These are phyloP conservation scores for Cyclotella kingstonii DNA, from an alignment of 108 stramenopile species.

Conservation along the genomic window DNA sequence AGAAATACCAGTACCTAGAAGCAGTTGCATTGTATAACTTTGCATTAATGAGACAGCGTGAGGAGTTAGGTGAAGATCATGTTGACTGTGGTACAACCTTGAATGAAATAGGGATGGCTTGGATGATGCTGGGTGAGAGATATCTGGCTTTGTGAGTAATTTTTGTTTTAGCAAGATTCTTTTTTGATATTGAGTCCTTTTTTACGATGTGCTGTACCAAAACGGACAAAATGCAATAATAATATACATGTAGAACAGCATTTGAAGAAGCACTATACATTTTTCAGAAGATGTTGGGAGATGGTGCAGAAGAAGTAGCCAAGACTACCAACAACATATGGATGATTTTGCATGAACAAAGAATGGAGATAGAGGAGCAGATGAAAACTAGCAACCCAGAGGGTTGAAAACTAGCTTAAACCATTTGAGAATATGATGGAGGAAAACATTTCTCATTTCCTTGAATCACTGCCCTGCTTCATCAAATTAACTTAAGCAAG, in stretches of 20 bases:
- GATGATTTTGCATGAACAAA: conserved; percentile 23
- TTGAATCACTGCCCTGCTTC: no score
- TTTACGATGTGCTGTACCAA: background rate
- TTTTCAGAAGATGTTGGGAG: conserved; percentile 8
- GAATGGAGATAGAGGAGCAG: background rate
- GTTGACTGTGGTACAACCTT: conserved; percentile 19
- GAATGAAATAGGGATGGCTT: conserved; percentile 24
- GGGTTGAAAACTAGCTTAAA: no score
- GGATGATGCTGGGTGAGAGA: conserved; percentile 20
- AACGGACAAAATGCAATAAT: no score
- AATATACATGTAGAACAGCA: conserved; percentile 4
- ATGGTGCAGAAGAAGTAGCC: conserved; percentile 22
- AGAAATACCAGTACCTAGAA: conserved; percentile 12
- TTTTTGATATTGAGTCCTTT: background rate
- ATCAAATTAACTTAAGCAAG: no score
- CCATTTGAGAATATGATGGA: no score
- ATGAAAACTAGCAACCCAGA: no score
- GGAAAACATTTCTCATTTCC: no score
- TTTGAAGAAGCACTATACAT: conserved; percentile 23
- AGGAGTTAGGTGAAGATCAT: conserved; percentile 22
- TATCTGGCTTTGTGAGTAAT: conserved; percentile 16
- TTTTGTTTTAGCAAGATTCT: background rate
- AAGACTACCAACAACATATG: conserved; percentile 21
- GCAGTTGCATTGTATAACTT: conserved; percentile 26
- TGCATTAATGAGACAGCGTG: conserved; percentile 17